A percentile compares a stretch with the other conserved stretches of the same genome.
Evolutionary conservation across 768 basidiomycete genomes (phyloP).

Genomic region (Dioszegia crocea): DNA sequence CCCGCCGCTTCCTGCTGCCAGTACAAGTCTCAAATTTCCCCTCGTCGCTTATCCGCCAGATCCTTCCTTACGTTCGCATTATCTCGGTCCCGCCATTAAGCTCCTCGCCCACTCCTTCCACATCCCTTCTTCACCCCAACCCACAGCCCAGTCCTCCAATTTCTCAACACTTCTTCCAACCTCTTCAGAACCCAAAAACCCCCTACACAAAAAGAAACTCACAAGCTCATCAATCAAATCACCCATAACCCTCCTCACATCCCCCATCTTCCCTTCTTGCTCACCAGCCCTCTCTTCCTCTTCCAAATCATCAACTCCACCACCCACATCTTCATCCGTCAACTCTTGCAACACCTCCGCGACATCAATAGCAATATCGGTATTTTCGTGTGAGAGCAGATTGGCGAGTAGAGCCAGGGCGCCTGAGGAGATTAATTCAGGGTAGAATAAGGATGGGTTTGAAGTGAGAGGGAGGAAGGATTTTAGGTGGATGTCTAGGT

Average conservation of each 20-base stretch:
- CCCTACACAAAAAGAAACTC: no score
- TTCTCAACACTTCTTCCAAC: no score
- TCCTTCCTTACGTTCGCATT: no score
- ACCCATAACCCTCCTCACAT: constrained; percentile 63
- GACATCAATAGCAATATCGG: constrained; percentile 93
- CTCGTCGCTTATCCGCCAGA: no score
- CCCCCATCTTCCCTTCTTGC: constrained; percentile 53
- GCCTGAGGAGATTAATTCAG: constrained; percentile 77
- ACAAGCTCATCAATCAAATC: constrained; percentile 70
- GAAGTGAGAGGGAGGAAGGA: constrained; percentile 83
- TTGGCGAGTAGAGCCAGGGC: constrained; percentile 68
- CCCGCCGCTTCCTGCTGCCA: no score
- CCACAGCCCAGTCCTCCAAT: no score
- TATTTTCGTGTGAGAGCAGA: constrained; percentile 89
- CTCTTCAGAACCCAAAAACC: no score
- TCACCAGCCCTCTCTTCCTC: constrained; percentile 57
- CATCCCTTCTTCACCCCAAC: no score
- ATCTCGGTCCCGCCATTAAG: no score
- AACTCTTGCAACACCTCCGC: constrained; percentile 89
- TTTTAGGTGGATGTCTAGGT: constrained; percentile 83
- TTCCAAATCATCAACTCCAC: constrained; percentile 63
- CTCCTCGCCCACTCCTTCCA: no score
- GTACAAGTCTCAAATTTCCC: no score
- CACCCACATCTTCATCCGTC: constrained; percentile 91
- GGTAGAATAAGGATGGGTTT: constrained; percentile 73